A percentile compares a stretch with the other conserved stretches of the same genome.
Conservation (phyloP, 106 monocot genomes). For the Phalaenopsis equestris region DNA sequence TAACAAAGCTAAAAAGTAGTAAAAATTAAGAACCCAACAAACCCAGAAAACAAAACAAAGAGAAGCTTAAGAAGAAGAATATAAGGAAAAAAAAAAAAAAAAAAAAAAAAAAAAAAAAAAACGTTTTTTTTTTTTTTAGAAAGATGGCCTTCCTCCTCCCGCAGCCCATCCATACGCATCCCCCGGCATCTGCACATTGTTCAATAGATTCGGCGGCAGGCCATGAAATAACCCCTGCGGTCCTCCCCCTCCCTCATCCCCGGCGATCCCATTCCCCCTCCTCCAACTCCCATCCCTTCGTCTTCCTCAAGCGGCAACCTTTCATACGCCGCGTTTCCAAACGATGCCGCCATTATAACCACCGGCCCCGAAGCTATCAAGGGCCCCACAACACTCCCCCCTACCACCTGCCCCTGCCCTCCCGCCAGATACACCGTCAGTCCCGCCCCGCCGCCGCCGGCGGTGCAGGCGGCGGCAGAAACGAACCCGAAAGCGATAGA, state of each 20-base stretch:
- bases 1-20: not conserved
- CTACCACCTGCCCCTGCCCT: conserved; percentile 65
- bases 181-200: conserved; percentile 32
- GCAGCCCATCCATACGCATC: conserved; percentile 44
- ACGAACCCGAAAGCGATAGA: conserved; percentile 48
- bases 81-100: not conserved
- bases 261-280: conserved; percentile 14
- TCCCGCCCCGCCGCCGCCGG: conserved; percentile 42
- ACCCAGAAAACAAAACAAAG: not conserved
- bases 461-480: conserved; percentile 58
- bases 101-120: not conserved
- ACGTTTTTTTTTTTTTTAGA: not conserved
- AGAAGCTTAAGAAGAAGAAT: not conserved
- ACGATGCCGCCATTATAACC: conserved; percentile 57
- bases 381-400: conserved; percentile 49
- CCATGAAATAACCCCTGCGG: conserved; percentile 28
- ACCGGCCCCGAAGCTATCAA: conserved; percentile 45
- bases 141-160: conserved; percentile 24
- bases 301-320: conserved; percentile 59
- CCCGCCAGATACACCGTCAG: conserved; percentile 49
- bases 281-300: not conserved
- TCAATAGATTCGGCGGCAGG: conserved; percentile 46
- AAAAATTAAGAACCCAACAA: not conserved
- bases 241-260: conserved; percentile 11
- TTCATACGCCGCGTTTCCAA: conserved; percentile 62